Percentiles rank a stretch among this genome's conserved stretches.
These are phyloP conservation scores for Vitis hybrid DNA, from an alignment of 177 flowering plant genomes.

Conservation along the genomic window DNA sequence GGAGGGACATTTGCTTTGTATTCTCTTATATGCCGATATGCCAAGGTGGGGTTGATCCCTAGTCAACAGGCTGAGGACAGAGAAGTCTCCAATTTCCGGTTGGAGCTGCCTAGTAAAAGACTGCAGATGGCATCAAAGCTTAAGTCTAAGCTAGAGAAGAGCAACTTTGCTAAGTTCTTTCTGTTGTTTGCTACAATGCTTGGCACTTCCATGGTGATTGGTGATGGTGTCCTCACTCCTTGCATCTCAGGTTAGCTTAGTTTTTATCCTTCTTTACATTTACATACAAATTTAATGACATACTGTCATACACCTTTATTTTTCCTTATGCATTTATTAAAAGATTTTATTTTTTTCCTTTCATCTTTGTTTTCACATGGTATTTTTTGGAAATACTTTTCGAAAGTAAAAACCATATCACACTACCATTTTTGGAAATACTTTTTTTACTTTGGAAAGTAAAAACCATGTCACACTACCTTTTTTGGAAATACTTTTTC, in stretches of 20 bases:
- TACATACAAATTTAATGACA: too few relatives aligned
- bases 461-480: too few relatives aligned
- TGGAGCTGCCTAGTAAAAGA: constrained; percentile 27
- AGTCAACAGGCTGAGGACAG: constrained; percentile 35
- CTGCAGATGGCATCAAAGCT: constrained; percentile 24
- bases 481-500: not conserved
- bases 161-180: constrained; percentile 23
- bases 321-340: not conserved
- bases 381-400: too few relatives aligned
- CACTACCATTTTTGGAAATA: too few relatives aligned
- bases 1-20: constrained; percentile 49
- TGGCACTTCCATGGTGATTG: constrained; percentile 54
- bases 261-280: not conserved
- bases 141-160: constrained; percentile 31
- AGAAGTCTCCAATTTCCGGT: constrained; percentile 28
- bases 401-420: too few relatives aligned
- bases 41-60: constrained; percentile 41
- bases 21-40: constrained; percentile 24
- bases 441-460: too few relatives aligned
- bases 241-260: constrained; percentile 34
- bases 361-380: not conserved
- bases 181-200: constrained; percentile 37
- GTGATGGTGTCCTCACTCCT: constrained; percentile 47
- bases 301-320: too few relatives aligned
- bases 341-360: too few relatives aligned